These are phyloP conservation scores for Santalum album DNA, from an alignment of 164 flowering plant genomes.

Conservation along the genomic window DNA sequence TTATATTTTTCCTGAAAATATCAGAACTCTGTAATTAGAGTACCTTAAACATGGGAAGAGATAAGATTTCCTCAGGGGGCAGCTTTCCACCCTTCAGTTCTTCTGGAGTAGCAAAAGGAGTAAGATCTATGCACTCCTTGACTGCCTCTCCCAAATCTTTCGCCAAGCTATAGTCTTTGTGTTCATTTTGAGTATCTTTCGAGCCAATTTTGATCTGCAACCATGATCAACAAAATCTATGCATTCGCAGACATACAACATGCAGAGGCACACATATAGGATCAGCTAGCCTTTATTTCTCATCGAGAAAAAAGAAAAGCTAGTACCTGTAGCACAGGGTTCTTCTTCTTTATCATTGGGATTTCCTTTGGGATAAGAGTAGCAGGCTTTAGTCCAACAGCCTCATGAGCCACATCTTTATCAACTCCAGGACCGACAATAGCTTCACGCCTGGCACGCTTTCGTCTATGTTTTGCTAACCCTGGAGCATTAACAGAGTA, in stretches of 20 bases:
- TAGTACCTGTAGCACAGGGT: slow-evolving; percentile 67
- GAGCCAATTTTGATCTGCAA: slow-evolving; percentile 76
- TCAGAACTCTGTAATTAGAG: neutral
- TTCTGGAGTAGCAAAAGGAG: slow-evolving; percentile 50
- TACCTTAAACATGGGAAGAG: slow-evolving; percentile 99
- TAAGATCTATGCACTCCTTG: slow-evolving; percentile 21
- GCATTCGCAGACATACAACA: no score
- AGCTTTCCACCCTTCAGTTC: slow-evolving; percentile 70
- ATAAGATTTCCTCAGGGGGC: slow-evolving; percentile 88
- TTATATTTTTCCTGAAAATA: no score
- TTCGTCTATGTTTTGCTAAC: slow-evolving; percentile 19
- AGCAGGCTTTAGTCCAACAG: slow-evolving; percentile 78
- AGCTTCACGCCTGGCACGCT: slow-evolving; percentile 53
- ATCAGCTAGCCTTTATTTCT: no score
- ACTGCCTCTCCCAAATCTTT: slow-evolving; percentile 27
- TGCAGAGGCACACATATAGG: no score
- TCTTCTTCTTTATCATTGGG: slow-evolving; percentile 80
- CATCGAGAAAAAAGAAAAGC: neutral
- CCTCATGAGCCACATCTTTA: slow-evolving; percentile 84
- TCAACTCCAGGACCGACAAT: slow-evolving; percentile 91
- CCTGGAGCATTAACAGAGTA: slow-evolving; percentile 10
- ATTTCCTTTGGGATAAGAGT: slow-evolving; percentile 81
- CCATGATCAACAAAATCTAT: neutral
- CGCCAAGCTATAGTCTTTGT: slow-evolving; percentile 21
- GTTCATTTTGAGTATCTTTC: slow-evolving; percentile 37